A percentile compares a stretch with the other conserved stretches of the same genome.
phyloP scores from a whole-genome alignment of 116 monocot species.

The Posidonia oceanica region DNA sequence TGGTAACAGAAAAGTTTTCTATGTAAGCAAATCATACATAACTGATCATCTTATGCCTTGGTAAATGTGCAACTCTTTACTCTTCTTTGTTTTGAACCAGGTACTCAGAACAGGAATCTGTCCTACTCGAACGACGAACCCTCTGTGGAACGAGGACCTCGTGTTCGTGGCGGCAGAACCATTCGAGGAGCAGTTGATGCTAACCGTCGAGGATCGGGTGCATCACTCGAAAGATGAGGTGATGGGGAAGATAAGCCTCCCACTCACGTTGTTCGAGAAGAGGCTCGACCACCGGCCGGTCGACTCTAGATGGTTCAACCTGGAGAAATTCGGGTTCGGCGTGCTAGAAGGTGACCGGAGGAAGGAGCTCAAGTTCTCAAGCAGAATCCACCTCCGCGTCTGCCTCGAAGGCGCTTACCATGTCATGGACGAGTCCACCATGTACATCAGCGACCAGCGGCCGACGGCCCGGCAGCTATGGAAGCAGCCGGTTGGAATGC shows the following conservation, averaged over 20 bases:
- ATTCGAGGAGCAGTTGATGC: slow-evolving; percentile 61
- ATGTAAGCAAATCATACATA: too few relatives aligned
- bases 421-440: slow-evolving; percentile 76
- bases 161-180: slow-evolving; percentile 88
- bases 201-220: slow-evolving; percentile 57
- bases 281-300: slow-evolving; percentile 62
- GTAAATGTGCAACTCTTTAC: too few relatives aligned
- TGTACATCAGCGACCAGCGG: slow-evolving; percentile 63
- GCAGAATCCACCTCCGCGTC: slow-evolving; percentile 52
- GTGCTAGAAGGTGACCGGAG: slow-evolving; percentile 34
- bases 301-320: slow-evolving; percentile 60
- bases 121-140: slow-evolving; percentile 15
- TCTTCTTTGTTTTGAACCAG: not conserved
- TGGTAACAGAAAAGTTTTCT: too few relatives aligned
- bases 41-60: too few relatives aligned
- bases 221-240: slow-evolving; percentile 62
- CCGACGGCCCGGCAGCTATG: slow-evolving; percentile 81
- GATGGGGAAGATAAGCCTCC: slow-evolving; percentile 38
- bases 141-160: slow-evolving; percentile 75
- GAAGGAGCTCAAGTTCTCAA: slow-evolving; percentile 60
- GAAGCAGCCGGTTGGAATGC: slow-evolving; percentile 57
- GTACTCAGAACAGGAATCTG: slow-evolving; percentile 27
- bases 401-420: slow-evolving; percentile 92
- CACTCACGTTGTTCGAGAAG: slow-evolving; percentile 51
- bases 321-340: slow-evolving; percentile 60